phyloP scores from a whole-genome alignment of 192 early-diverging fungal genomes.

The Coemansia sp. region DNA sequence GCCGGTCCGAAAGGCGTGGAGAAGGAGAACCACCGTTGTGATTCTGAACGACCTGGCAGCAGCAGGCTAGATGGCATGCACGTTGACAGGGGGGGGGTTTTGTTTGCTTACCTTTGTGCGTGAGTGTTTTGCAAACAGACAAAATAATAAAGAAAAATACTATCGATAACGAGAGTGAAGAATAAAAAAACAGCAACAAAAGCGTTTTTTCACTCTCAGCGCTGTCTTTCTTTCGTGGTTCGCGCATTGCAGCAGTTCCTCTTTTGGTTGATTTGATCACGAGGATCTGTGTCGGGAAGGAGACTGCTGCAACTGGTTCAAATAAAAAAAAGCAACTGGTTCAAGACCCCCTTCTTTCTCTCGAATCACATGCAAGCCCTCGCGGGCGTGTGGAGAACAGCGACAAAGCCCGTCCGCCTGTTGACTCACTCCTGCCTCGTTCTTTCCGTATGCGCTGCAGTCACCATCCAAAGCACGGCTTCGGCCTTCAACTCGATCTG shows the following conservation, averaged over 20 bases:
- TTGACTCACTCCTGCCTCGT: background rate
- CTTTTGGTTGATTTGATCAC: too few relatives aligned
- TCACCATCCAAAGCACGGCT: background rate
- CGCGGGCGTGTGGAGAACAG: background rate
- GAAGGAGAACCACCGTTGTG: background rate
- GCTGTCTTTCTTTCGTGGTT: background rate
- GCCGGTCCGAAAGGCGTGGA: background rate
- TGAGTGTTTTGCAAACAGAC: background rate
- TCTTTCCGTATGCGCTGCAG: too few relatives aligned
- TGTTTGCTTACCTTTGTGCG: background rate
- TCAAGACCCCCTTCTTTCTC: background rate
- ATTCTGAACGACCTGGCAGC: background rate
- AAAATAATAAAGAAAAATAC: background rate
- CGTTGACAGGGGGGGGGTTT: too few relatives aligned
- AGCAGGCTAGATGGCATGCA: background rate
- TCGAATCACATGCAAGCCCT: background rate
- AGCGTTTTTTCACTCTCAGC: constrained; percentile 7
- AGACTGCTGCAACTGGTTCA: too few relatives aligned
- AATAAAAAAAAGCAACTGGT: too few relatives aligned
- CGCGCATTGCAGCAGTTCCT: too few relatives aligned
- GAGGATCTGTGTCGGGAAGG: too few relatives aligned
- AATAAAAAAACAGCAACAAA: background rate
- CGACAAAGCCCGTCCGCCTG: background rate
- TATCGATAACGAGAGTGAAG: constrained; percentile 1
- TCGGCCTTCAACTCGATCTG: background rate